phyloP scores from a whole-genome alignment of 2,329 filamentous ascomycete species.

The Ceratocystis cacaofunesta region DNA sequence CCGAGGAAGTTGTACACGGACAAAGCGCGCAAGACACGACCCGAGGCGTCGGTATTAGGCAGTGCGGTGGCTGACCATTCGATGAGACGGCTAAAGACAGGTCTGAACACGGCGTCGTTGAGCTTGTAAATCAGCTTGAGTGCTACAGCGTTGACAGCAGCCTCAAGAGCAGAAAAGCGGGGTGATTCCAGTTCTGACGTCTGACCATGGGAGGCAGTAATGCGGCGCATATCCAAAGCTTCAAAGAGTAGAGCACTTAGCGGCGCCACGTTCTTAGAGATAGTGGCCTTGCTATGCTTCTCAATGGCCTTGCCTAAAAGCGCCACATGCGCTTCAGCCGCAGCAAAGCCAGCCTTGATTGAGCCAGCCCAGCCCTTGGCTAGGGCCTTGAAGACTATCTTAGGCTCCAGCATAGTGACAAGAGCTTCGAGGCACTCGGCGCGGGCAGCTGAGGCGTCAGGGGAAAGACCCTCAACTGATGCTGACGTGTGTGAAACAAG shows the following conservation, averaged over 20 bases:
- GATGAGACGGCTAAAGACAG: constrained; percentile 73
- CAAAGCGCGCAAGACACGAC: constrained; percentile 48
- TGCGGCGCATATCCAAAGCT: constrained; percentile 50
- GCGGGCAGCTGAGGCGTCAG: constrained; percentile 49
- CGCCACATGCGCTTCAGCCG: constrained; percentile 52
- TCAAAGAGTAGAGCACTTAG: constrained; percentile 52
- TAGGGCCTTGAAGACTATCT: constrained; percentile 59
- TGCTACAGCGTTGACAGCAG: constrained; percentile 50
- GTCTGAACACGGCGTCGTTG: constrained; percentile 84
- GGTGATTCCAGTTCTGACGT: constrained; percentile 30
- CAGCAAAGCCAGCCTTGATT: constrained; percentile 44
- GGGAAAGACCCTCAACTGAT: constrained; percentile 38
- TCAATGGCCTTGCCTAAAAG: constrained; percentile 58
- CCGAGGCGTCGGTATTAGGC: constrained; percentile 44
- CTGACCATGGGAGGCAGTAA: constrained; percentile 35
- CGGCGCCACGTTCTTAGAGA: constrained; percentile 58
- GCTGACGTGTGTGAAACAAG: constrained; percentile 59
- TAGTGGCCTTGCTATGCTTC: constrained; percentile 59
- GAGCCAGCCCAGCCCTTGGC: constrained; percentile 57
- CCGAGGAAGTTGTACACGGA: constrained; percentile 71
- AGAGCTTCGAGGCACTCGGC: constrained; percentile 56
- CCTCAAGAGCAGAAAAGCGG: constrained; percentile 46
- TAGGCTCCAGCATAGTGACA: constrained; percentile 62
- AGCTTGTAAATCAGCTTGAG: constrained; percentile 93
- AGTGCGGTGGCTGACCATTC: constrained; percentile 56